phyloP scores from a whole-genome alignment of 306 rosid species.

The Glycine latifolia region DNA sequence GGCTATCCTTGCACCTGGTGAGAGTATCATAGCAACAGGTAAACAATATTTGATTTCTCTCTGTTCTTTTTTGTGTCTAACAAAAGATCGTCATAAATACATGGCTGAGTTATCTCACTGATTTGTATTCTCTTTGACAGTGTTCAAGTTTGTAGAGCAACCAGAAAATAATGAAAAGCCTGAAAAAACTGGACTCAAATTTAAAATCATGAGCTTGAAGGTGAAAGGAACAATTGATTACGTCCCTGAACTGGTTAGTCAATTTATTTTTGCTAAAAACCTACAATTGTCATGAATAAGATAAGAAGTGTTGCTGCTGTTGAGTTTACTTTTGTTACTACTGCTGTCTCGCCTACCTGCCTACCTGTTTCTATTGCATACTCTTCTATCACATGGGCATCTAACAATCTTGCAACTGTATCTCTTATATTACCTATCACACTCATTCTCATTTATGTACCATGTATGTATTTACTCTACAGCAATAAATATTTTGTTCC shows the following conservation, averaged over 20 bases:
- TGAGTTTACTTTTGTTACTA: slow-evolving; percentile 16
- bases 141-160: slow-evolving; percentile 94
- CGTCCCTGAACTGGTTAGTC: slow-evolving; percentile 95
- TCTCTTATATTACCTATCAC: not conserved
- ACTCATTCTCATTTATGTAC: not conserved
- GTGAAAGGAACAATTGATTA: slow-evolving; percentile 90
- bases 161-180: slow-evolving; percentile 94
- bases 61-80: slow-evolving; percentile 19
- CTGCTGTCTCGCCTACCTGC: not conserved
- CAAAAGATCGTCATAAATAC: not conserved
- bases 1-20: slow-evolving; percentile 93
- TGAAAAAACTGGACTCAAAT: slow-evolving; percentile 87
- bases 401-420: slow-evolving; percentile 1
- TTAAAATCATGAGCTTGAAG: slow-evolving; percentile 99
- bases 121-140: slow-evolving; percentile 54
- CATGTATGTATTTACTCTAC: not conserved
- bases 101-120: slow-evolving; percentile 14
- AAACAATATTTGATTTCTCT: slow-evolving; percentile 35
- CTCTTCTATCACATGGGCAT: not conserved
- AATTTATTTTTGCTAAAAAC: slow-evolving; percentile 7
- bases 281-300: slow-evolving; percentile 15
- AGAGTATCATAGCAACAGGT: slow-evolving; percentile 98
- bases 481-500: slow-evolving; percentile 4
- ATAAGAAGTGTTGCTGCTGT: slow-evolving; percentile 6
- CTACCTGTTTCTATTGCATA: not conserved